Conservation (phyloP, 345 rosid species). For the Sonneratia alba region DNA sequence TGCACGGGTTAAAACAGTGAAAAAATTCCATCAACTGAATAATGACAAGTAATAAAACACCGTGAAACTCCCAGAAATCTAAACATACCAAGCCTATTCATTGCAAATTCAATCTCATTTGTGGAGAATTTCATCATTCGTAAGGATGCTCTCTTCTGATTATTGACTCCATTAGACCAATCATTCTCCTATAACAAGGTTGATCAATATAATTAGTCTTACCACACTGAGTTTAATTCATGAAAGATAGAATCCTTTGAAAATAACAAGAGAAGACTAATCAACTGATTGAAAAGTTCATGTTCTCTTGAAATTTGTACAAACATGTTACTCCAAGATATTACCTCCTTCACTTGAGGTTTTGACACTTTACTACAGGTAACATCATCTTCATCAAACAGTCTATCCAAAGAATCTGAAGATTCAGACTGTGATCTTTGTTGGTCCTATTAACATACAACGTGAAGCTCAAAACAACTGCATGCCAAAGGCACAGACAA, state of each 20-base stretch:
- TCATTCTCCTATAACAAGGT: conserved; percentile 53
- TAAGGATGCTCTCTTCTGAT: conserved; percentile 46
- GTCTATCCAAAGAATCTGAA: conserved; percentile 21
- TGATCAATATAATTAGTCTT: conserved; percentile 8
- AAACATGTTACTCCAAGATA: background rate
- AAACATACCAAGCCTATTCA: conserved; percentile 61
- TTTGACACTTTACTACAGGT: conserved; percentile 17
- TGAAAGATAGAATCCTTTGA: background rate
- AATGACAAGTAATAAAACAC: background rate
- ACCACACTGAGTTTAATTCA: background rate
- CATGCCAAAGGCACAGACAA: background rate
- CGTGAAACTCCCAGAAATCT: background rate
- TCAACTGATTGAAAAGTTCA: background rate
- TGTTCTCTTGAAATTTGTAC: background rate
- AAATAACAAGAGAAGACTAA: background rate
- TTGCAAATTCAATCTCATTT: conserved; percentile 57
- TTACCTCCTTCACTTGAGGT: conserved; percentile 49
- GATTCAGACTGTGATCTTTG: conserved; percentile 16
- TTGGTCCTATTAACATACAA: conserved; percentile 6
- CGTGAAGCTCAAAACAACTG: background rate
- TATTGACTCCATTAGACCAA: conserved; percentile 24
- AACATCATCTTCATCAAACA: conserved; percentile 32
- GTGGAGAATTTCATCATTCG: conserved; percentile 63
- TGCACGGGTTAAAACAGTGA: conserved; percentile 11
- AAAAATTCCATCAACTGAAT: too few relatives aligned